Conservation (phyloP, 257 asterid species). For the Osmanthus fragrans region DNA sequence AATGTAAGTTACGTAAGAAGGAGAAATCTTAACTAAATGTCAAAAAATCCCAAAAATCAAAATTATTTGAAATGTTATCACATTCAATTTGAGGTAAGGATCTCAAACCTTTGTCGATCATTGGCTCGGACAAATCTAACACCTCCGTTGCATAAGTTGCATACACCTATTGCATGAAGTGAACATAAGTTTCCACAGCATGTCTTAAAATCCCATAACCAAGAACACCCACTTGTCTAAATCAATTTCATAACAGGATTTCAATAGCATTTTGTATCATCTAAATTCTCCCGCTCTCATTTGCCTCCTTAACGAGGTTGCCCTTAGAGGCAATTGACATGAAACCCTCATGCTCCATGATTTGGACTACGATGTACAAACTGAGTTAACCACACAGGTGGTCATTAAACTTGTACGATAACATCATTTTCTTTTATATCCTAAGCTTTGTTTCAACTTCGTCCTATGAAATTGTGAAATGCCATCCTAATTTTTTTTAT, state of each 20-base stretch:
- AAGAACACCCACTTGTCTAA: neutral
- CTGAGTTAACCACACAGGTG: neutral
- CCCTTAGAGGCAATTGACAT: neutral
- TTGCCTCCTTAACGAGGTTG: neutral
- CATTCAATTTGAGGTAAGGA: neutral
- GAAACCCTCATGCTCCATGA: neutral
- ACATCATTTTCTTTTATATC: no score
- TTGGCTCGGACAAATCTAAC: constrained; percentile 81
- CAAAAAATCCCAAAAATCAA: neutral
- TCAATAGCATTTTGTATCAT: neutral
- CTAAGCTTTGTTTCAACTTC: neutral
- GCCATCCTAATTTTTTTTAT: neutral
- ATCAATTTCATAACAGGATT: neutral
- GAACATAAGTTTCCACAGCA: neutral
- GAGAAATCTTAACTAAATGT: neutral
- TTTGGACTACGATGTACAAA: neutral
- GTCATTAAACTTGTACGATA: neutral
- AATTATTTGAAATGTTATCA: neutral
- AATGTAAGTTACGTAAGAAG: neutral
- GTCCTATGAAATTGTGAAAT: neutral
- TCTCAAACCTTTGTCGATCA: constrained; percentile 62
- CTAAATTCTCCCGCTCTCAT: neutral
- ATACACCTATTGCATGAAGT: constrained; percentile 55
- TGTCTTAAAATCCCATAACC: neutral
- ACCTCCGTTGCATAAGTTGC: constrained; percentile 91